These are phyloP conservation scores for Phytopythium ostracodes DNA, from an alignment of 352 stramenopile genomes.

Conservation along the genomic window DNA sequence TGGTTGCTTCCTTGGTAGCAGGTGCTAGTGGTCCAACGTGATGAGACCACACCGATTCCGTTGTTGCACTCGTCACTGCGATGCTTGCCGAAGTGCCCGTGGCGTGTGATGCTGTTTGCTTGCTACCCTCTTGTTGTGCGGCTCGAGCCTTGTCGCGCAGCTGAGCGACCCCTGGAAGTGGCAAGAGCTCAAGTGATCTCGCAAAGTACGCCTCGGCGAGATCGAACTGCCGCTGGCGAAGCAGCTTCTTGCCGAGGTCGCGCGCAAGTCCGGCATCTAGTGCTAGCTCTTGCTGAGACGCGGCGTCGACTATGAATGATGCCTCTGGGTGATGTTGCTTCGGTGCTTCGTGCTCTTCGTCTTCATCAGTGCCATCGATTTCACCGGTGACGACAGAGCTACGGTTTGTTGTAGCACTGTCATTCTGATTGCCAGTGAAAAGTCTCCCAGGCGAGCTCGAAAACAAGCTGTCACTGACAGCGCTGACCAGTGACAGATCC, in stretches of 20 bases:
- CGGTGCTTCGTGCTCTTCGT: neutral
- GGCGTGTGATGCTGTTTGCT: no score
- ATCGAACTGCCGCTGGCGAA: conserved; percentile 34
- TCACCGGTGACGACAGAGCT: neutral
- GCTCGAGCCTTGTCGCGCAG: conserved; percentile 30
- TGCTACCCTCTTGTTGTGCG: neutral
- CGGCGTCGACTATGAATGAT: neutral
- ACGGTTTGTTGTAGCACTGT: no score
- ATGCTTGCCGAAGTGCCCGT: neutral
- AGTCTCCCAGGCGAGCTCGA: neutral
- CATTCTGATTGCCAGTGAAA: neutral
- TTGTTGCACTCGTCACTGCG: neutral
- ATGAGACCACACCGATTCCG: no score
- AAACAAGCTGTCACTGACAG: conserved; percentile 10
- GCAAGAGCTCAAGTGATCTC: conserved; percentile 47
- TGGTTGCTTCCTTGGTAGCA: conserved; percentile 9
- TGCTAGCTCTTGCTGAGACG: conserved; percentile 33
- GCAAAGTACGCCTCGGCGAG: conserved; percentile 60
- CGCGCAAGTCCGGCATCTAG: conserved; percentile 56
- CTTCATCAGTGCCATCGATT: neutral
- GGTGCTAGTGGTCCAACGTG: neutral
- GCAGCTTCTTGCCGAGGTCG: conserved; percentile 60
- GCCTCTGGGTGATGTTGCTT: neutral
- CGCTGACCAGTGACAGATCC: neutral
- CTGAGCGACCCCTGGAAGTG: conserved; percentile 45